Conservation (phyloP, 208 protist species). For the Acanthamoeba sp. region DNA sequence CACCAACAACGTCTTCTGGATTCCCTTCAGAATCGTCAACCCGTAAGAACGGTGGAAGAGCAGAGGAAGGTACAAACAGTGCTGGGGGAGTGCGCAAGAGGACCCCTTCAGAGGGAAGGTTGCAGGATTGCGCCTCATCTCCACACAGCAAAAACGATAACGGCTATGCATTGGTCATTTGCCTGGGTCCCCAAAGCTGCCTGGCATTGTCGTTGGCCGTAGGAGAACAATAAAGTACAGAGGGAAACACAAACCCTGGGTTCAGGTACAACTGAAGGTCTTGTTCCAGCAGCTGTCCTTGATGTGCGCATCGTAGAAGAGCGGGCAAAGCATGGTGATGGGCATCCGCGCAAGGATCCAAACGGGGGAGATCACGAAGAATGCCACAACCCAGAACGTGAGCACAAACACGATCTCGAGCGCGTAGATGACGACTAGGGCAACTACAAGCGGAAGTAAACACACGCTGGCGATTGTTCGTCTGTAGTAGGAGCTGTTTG, state of each 20-base stretch:
- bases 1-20: constrained; percentile 66
- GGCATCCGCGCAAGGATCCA: neutral
- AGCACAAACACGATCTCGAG: neutral
- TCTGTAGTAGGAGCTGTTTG: neutral
- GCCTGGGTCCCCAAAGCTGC: too few species aligned
- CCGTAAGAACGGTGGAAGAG: neutral
- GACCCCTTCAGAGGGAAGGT: too few species aligned
- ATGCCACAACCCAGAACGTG: neutral
- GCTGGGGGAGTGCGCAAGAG: too few species aligned
- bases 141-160: too few species aligned
- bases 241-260: neutral
- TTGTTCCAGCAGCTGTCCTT: neutral
- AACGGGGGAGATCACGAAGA: constrained; percentile 7
- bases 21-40: constrained; percentile 5
- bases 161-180: too few species aligned
- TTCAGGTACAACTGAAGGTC: neutral
- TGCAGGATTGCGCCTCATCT: too few species aligned
- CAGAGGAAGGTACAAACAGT: too few species aligned
- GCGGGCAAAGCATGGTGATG: neutral
- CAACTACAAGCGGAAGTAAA: neutral
- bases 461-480: neutral
- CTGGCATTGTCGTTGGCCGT: too few species aligned
- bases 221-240: too few species aligned
- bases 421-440: neutral
- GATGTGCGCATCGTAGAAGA: neutral